Conservation (phyloP, 1,284 basidiomycete species). For the Cutaneotrichosporon cavernicola region DNA sequence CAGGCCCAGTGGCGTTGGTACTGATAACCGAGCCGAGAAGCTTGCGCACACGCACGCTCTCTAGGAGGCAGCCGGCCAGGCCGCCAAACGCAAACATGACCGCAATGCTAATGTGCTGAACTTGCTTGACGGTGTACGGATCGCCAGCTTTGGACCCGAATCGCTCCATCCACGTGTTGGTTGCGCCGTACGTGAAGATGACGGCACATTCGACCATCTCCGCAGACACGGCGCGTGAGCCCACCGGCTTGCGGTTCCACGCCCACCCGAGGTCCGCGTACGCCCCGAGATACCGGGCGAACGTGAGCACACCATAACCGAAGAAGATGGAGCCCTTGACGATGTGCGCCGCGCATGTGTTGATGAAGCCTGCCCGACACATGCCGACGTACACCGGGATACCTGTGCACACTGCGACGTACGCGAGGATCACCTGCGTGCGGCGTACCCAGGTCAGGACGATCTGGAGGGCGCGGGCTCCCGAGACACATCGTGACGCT, state of each 20-base stretch:
- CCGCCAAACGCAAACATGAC: constrained; percentile 89
- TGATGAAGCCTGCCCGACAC: constrained; percentile 60
- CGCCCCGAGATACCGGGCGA: constrained; percentile 86
- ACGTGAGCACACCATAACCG: constrained; percentile 84
- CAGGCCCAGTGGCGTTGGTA: constrained; percentile 22
- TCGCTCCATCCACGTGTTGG: constrained; percentile 96
- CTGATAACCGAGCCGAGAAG: constrained; percentile 37
- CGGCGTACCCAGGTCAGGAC: constrained; percentile 41
- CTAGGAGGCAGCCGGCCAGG: constrained; percentile 82
- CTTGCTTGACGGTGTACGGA: constrained; percentile 86
- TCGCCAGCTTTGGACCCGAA: constrained; percentile 78
- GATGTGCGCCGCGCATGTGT: constrained; percentile 84
- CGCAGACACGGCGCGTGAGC: constrained; percentile 60
- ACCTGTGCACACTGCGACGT: constrained; percentile 40
- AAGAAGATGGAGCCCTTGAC: constrained; percentile 93
- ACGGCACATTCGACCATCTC: constrained; percentile 85
- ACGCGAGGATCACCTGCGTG: constrained; percentile 42
- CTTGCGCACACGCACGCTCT: constrained; percentile 68
- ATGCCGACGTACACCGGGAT: constrained; percentile 43
- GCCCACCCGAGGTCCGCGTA: constrained; percentile 90
- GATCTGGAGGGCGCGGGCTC: constrained; percentile 27
- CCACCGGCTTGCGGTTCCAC: constrained; percentile 66
- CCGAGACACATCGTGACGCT: not conserved
- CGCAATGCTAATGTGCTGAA: constrained; percentile 94
- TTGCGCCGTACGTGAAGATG: constrained; percentile 84